Conservation (phyloP, 1,284 basidiomycete species). For the Phellinidium pouzarii region DNA sequence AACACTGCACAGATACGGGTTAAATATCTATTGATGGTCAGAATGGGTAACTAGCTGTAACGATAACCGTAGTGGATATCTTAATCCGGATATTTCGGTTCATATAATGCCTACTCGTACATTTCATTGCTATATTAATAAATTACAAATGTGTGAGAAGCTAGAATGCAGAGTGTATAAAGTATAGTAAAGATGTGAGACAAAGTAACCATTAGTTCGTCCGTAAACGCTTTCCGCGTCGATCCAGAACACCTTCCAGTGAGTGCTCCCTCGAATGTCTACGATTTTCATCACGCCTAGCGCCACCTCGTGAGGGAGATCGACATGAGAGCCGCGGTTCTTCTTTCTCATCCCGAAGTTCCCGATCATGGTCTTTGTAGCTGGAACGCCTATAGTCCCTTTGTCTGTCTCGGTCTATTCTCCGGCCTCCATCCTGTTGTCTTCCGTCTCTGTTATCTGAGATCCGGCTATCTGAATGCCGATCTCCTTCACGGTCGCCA, state of each 20-base stretch:
- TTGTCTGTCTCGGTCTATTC: constrained; percentile 9
- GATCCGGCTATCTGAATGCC: constrained; percentile 21
- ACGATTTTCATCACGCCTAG: constrained; percentile 20
- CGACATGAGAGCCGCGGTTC: constrained; percentile 20
- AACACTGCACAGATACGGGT: constrained; percentile 37
- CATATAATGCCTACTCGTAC: no score
- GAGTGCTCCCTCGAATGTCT: constrained; percentile 41
- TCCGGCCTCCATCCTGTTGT: constrained; percentile 17
- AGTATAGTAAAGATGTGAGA: not conserved
- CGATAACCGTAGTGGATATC: not conserved
- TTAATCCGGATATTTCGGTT: no score
- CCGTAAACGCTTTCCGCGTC: constrained; percentile 31
- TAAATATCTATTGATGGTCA: constrained; percentile 38
- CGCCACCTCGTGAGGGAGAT: constrained; percentile 28
- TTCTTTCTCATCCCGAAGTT: constrained; percentile 18
- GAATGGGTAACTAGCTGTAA: constrained; percentile 25
- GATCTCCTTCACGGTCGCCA: constrained; percentile 21
- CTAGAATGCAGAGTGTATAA: not conserved
- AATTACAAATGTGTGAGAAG: not conserved
- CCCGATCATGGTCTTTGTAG: constrained; percentile 15
- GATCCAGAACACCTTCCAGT: constrained; percentile 26
- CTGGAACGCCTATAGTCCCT: constrained; percentile 13
- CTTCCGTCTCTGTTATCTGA: constrained; percentile 18
- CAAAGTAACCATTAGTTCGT: constrained; percentile 7
- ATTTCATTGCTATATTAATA: not conserved